Evolutionary conservation across 352 stramenopile species (phyloP).

Genomic region (Blastocystis sp.): DNA sequence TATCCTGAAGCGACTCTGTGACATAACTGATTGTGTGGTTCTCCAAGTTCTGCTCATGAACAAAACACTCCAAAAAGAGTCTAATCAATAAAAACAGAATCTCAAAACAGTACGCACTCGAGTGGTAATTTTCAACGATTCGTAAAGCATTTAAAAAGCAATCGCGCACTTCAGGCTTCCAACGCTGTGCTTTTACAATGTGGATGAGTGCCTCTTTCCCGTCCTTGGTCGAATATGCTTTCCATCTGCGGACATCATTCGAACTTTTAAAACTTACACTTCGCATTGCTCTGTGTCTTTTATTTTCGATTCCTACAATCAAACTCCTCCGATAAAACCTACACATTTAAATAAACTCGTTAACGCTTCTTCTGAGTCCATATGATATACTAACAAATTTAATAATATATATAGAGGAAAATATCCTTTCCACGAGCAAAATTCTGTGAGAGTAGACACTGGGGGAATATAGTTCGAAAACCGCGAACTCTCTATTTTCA

Average conservation of each 20-base stretch:
- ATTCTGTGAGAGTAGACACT: not conserved
- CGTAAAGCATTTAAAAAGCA: conserved; percentile 47
- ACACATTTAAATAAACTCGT: conserved; percentile 8
- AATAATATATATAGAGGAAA: not conserved
- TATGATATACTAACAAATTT: not conserved
- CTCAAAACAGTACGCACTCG: not conserved
- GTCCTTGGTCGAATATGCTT: conserved; percentile 46
- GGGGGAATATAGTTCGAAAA: not conserved
- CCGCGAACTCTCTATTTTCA: not conserved
- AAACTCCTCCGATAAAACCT: not conserved
- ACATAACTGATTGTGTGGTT: conserved; percentile 42
- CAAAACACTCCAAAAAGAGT: conserved; percentile 45
- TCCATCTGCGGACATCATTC: conserved; percentile 22
- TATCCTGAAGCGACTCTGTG: conserved; percentile 30
- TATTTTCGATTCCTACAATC: conserved; percentile 9
- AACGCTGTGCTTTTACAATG: not conserved
- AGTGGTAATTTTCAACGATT: conserved; percentile 30
- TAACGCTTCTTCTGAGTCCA: not conserved
- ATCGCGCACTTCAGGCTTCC: conserved; percentile 20
- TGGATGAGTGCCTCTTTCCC: conserved; percentile 39
- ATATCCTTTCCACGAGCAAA: not conserved
- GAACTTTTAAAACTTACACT: not conserved
- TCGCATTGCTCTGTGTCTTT: not conserved
- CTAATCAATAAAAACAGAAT: not conserved
- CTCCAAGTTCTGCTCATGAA: not conserved